Evolutionary conservation across 805 yeast genomes (phyloP).

Genomic region (Candida ascalaphidarum): DNA sequence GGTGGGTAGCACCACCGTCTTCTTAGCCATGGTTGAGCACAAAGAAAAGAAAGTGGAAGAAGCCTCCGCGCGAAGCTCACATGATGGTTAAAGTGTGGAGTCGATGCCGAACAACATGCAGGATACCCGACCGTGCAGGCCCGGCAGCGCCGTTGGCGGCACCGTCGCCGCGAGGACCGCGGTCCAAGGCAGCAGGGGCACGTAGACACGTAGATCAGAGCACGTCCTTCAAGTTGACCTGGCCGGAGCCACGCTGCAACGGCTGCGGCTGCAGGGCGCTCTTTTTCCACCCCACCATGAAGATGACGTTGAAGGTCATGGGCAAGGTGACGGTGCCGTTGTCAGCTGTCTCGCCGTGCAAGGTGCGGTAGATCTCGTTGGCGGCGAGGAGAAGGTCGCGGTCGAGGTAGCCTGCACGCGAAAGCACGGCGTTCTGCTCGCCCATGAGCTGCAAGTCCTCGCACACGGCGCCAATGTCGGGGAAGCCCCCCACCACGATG

Average conservation of each 20-base stretch:
- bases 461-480: constrained; percentile 58
- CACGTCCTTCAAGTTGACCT: constrained; percentile 59
- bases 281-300: constrained; percentile 87
- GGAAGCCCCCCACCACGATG: constrained; percentile 65
- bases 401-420: constrained; percentile 29
- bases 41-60: too few species aligned
- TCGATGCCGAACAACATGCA: too few species aligned
- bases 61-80: too few species aligned
- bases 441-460: constrained; percentile 78
- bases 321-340: constrained; percentile 47
- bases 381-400: constrained; percentile 68
- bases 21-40: too few species aligned
- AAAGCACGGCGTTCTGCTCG: constrained; percentile 65
- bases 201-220: constrained; percentile 14
- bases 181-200: too few species aligned
- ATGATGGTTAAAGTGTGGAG: too few species aligned
- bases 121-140: too few species aligned
- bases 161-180: too few species aligned
- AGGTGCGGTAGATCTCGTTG: constrained; percentile 59
- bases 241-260: constrained; percentile 62
- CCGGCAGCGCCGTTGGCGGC: too few species aligned
- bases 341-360: constrained; percentile 59
- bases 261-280: constrained; percentile 65
- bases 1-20: constrained; percentile 25
- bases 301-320: constrained; percentile 69